These are phyloP conservation scores for Sordariomycetes sp. DNA, from an alignment of 2,329 filamentous ascomycete genomes.

Conservation along the genomic window DNA sequence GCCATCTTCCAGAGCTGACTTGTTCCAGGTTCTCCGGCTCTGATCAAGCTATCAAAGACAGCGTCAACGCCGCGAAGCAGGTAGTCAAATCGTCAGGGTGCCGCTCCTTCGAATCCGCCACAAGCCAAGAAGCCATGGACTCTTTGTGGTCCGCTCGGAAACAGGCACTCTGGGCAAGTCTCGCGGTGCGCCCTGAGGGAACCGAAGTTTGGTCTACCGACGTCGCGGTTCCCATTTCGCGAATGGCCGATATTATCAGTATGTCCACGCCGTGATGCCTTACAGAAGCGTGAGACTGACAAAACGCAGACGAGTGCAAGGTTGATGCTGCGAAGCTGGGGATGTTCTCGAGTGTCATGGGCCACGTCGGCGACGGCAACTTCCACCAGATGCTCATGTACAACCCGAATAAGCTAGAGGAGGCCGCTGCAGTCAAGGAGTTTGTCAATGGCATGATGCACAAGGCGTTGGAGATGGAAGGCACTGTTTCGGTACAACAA, in stretches of 20 bases:
- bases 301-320: conserved; percentile 47
- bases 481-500: conserved; percentile 47
- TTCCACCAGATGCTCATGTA: conserved; percentile 44
- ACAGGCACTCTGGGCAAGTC: conserved; percentile 59
- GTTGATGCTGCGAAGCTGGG: conserved; percentile 48
- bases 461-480: conserved; percentile 55
- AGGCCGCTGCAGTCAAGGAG: conserved; percentile 38
- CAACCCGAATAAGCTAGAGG: conserved; percentile 35
- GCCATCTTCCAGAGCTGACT: not conserved
- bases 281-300: not conserved
- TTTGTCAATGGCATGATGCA: conserved; percentile 59
- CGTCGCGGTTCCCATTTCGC: conserved; percentile 64
- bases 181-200: conserved; percentile 46
- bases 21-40: conserved; percentile 46
- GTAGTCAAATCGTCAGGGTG: conserved; percentile 36
- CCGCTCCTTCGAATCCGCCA: conserved; percentile 55
- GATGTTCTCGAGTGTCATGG: conserved; percentile 52
- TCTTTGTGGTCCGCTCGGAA: conserved; percentile 68
- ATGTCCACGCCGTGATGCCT: conserved; percentile 1
- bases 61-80: conserved; percentile 42
- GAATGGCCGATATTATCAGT: conserved; percentile 55
- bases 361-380: conserved; percentile 64
- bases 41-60: conserved; percentile 41
- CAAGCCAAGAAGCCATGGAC: conserved; percentile 46
- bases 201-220: conserved; percentile 68